A percentile compares a stretch with the other conserved stretches of the same genome.
phyloP scores from a whole-genome alignment of 2,329 filamentous ascomycete species.

The Colletotrichum eremochloae region DNA sequence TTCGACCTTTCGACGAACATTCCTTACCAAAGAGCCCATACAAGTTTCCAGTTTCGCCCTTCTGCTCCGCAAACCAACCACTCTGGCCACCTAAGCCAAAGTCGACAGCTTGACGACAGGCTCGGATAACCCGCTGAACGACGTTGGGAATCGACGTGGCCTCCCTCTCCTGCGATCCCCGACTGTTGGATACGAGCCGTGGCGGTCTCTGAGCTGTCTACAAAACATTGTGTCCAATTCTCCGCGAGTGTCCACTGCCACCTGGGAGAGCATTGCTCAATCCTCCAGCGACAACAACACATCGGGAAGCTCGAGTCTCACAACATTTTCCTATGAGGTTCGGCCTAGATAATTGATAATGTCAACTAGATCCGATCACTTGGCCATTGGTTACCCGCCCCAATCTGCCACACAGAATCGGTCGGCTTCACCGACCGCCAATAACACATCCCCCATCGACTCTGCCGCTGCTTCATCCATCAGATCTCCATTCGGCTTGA shows the following conservation, averaged over 20 bases:
- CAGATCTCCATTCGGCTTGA: slow-evolving; percentile 81
- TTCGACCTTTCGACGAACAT: slow-evolving; percentile 39
- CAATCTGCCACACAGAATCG: slow-evolving; percentile 77
- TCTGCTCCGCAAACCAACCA: slow-evolving; percentile 15
- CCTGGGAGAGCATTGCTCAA: slow-evolving; percentile 31
- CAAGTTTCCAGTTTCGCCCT: slow-evolving; percentile 31
- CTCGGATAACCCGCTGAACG: slow-evolving; percentile 14
- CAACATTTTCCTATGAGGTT: slow-evolving; percentile 58
- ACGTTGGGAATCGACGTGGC: slow-evolving; percentile 23
- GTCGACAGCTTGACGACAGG: slow-evolving; percentile 19
- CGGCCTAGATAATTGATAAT: slow-evolving; percentile 86
- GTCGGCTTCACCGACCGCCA: slow-evolving; percentile 84
- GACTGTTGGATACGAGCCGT: slow-evolving; percentile 34
- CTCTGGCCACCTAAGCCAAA: slow-evolving; percentile 24
- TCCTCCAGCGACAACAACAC: slow-evolving; percentile 24
- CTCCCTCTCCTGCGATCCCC: slow-evolving; percentile 10
- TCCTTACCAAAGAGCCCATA: slow-evolving; percentile 29
- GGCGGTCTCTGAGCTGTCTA: slow-evolving; percentile 25
- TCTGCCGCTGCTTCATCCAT: slow-evolving; percentile 71
- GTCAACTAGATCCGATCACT: slow-evolving; percentile 89
- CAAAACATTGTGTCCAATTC: slow-evolving; percentile 28
- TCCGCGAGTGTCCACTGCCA: slow-evolving; percentile 21
- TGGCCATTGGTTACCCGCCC: slow-evolving; percentile 85
- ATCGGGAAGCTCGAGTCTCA: slow-evolving; percentile 26
- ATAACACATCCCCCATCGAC: slow-evolving; percentile 86